A percentile compares a stretch with the other conserved stretches of the same genome.
These are phyloP conservation scores for Tricholoma sp. DNA, from an alignment of 768 basidiomycete species.

Conservation along the genomic window DNA sequence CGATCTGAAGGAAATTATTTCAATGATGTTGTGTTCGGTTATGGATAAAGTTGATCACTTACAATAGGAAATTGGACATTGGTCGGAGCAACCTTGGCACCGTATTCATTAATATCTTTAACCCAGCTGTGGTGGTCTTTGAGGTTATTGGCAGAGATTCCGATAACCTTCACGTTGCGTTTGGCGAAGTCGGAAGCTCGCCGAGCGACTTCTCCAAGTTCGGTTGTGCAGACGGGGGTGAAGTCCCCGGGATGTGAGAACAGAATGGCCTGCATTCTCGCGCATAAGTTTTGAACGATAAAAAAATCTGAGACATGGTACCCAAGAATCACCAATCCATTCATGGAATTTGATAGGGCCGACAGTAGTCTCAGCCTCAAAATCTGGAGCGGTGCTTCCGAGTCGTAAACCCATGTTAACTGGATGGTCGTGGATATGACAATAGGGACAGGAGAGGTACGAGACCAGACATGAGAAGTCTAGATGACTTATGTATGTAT, in stretches of 20 bases:
- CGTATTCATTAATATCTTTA: constrained; percentile 78
- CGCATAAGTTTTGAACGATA: constrained; percentile 4
- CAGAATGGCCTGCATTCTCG: constrained; percentile 57
- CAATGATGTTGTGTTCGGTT: not conserved
- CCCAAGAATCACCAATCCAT: constrained; percentile 88
- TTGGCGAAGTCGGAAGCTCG: constrained; percentile 78
- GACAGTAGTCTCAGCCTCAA: constrained; percentile 82
- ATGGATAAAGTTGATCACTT: constrained; percentile 21
- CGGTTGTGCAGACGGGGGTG: constrained; percentile 94
- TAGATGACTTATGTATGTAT: not conserved
- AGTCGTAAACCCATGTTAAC: constrained; percentile 60
- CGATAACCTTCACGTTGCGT: constrained; percentile 90
- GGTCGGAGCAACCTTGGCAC: constrained; percentile 64
- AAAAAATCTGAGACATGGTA: constrained; percentile 28
- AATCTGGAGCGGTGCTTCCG: constrained; percentile 87
- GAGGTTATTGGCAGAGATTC: constrained; percentile 88
- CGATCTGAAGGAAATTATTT: constrained; percentile 54
- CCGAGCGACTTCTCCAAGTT: constrained; percentile 93
- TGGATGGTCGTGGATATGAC: not conserved
- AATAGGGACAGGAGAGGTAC: not conserved
- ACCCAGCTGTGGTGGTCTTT: constrained; percentile 86
- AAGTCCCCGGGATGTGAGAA: constrained; percentile 96
- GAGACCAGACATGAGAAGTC: not conserved
- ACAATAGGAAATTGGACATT: constrained; percentile 91
- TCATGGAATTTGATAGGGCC: constrained; percentile 92